Evolutionary conservation across 179 eudicot species (phyloP), one percentile per base, ranked within the genome.

Genomic region (Silene coronaria): DNA sequence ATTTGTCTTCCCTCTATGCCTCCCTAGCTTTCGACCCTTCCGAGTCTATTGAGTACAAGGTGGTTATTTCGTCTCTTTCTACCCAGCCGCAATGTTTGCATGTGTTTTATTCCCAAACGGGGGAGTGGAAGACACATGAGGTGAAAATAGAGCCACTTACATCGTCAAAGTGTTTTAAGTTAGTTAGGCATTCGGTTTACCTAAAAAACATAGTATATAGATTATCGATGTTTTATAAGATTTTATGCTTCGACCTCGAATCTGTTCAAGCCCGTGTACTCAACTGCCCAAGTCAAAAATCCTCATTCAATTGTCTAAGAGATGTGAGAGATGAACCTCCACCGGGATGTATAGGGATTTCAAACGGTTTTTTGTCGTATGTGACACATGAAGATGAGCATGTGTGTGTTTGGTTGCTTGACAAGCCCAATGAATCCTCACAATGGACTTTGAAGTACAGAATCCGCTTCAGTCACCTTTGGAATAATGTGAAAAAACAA

Each of bases 21-120:
- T 74, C 77, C 30, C 22, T 74, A 42, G 77, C 77, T 45, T 74
- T 74, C 45, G 77, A 74, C 42, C 70, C 70, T 19, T 75, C 71
- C 2, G 71, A 63, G 71, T 75, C 71, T 57, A 75, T 64, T 17
- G 60, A 64, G 5, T 75, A 75, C 77, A 26, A 7, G 19, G 62
- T 75, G 19, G 63, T 75, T n/a, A 75, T 28, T 27, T 75, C 23
- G 6, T 45, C 71, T 19, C 77, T 75, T 48, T 27, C n/a, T 32
- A 72, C 14, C 3, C 64, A 28, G 19, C 77, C 57, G 19, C 68
- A 22, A 14, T 73, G 36, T 61, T 1, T 73, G 14, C 68, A 73
- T 73, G 14, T 73, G 1, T 74, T 74, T 46, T 24, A 46, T 63
- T 74, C 70, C 4, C 60, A 45, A 63, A 74, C 70, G 16, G 70